Base-by-base conservation (phyloP, 148 eudicot species). In the Silene latifolia region DNA sequence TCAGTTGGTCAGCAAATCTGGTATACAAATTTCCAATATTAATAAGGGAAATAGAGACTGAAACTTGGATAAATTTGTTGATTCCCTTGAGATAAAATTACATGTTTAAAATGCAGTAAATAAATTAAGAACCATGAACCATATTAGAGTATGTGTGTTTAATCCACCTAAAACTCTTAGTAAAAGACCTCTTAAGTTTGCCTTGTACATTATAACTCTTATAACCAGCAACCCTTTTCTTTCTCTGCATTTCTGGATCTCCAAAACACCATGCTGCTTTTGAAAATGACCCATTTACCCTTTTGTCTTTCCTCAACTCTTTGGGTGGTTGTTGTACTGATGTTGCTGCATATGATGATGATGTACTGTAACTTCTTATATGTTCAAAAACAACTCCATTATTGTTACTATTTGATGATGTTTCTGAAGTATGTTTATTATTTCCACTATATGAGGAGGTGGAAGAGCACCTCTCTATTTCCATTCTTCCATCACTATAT, bases 171-270 rank as follows among this genome's bases (percentile, higher is more conserved):
- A 90, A 85, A 72, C 96, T 87, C 77, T 85, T 90, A 76, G 85
- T 81, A 48, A 90, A 63, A 32, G 90, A 86, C 6, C 87, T 88
- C 77, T 90, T 90, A 53, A 90, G 84, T 78, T 87, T 90, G 4
- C 89, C 92, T 63, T 90, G 90, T 72, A 86, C 96, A 24, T 81
- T 72, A 60, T 87, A 90, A 32, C 83, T 82, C 66, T 88, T 90
- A 13, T 90, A 90, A 69, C 90, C 80, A 14, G 90, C 96, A 63
- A 90, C 96, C 80, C 96, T 83, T 67, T 86, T 88, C 83, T 90
- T 90, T 80, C 96, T 87, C 81, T 84, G 86, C 85, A 90, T 53
- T 58, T 90, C 96, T 32, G 95, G 92, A 76, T 88, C 96, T 67
- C 59, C 86, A 3, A 88, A 80, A 74, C 85, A 85, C 44, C 44